Evolutionary conservation across 495 filamentous ascomycete genomes (phyloP).

Genomic region (Neurospora sp.): DNA sequence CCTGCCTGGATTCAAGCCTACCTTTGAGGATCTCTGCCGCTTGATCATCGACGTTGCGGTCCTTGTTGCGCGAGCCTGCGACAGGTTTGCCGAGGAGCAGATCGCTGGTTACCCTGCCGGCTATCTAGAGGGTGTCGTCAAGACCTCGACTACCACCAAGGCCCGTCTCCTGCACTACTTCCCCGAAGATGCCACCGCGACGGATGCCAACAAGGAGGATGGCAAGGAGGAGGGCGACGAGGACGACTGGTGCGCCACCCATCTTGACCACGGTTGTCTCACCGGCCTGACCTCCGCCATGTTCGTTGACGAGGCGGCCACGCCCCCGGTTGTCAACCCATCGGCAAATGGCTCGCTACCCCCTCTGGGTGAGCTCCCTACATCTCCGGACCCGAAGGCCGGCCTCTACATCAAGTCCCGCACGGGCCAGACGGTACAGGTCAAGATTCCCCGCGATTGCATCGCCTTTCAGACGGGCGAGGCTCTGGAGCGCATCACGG

Average conservation of each 20-base stretch:
- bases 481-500: conserved; percentile 78
- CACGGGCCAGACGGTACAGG: conserved; percentile 65
- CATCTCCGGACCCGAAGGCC: conserved; percentile 69
- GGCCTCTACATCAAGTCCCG: conserved; percentile 90
- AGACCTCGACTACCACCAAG: conserved; percentile 78
- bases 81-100: conserved; percentile 69
- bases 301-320: conserved; percentile 75
- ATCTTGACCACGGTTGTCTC: conserved; percentile 86
- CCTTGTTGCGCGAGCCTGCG: conserved; percentile 79
- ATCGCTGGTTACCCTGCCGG: conserved; percentile 63
- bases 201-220: conserved; percentile 24
- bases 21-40: conserved; percentile 65
- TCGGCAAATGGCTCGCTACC: conserved; percentile 12
- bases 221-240: conserved; percentile 47
- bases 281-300: conserved; percentile 91
- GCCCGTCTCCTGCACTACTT: conserved; percentile 92
- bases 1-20: conserved; percentile 62
- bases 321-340: conserved; percentile 28
- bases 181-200: conserved; percentile 41
- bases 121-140: conserved; percentile 81
- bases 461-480: conserved; percentile 96
- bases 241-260: conserved; percentile 95
- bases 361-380: conserved; percentile 54
- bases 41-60: conserved; percentile 84
- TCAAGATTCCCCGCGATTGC: conserved; percentile 81